A percentile compares a stretch with the other conserved stretches of the same genome.
Conservation (phyloP, 2,329 filamentous ascomycete genomes). For the Thelonectria rubi region DNA sequence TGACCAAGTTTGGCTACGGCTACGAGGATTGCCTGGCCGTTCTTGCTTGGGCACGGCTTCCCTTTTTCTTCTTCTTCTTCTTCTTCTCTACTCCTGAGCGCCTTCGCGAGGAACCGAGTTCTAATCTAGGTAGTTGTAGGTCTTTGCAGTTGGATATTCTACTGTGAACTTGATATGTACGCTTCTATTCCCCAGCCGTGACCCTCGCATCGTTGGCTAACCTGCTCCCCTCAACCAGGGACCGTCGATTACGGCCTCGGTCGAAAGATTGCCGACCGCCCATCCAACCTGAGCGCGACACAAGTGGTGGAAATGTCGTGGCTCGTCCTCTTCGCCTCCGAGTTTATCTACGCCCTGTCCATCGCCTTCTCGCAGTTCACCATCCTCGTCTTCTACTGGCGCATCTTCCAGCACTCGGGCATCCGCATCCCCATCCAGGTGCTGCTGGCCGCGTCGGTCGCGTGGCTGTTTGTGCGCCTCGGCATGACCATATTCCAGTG, state of each 20-base stretch:
- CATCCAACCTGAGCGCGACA: background rate
- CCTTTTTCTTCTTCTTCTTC: background rate
- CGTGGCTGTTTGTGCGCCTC: conserved; percentile 43
- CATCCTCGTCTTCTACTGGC: conserved; percentile 44
- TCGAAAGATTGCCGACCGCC: conserved; percentile 5
- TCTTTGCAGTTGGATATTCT: conserved; percentile 29
- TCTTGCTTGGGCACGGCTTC: conserved; percentile 34
- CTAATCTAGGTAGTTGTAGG: conserved; percentile 21
- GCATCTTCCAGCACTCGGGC: conserved; percentile 39
- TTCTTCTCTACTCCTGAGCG: background rate
- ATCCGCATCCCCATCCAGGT: conserved; percentile 41
- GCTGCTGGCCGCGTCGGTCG: conserved; percentile 29
- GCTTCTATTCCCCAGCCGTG: background rate
- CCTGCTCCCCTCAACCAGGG: conserved; percentile 23
- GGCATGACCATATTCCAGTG: conserved; percentile 49
- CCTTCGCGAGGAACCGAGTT: conserved; percentile 5
- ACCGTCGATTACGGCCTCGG: conserved; percentile 30
- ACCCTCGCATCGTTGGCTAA: background rate
- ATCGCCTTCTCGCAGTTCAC: conserved; percentile 43
- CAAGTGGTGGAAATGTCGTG: conserved; percentile 21
- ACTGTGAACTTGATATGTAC: conserved; percentile 32
- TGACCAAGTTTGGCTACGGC: conserved; percentile 38
- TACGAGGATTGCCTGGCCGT: conserved; percentile 34
- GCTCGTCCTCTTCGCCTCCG: conserved; percentile 30
- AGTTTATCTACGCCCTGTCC: conserved; percentile 39